phyloP scores from a whole-genome alignment of 2,329 filamentous ascomycete genomes.

The Helotiales sp. region DNA sequence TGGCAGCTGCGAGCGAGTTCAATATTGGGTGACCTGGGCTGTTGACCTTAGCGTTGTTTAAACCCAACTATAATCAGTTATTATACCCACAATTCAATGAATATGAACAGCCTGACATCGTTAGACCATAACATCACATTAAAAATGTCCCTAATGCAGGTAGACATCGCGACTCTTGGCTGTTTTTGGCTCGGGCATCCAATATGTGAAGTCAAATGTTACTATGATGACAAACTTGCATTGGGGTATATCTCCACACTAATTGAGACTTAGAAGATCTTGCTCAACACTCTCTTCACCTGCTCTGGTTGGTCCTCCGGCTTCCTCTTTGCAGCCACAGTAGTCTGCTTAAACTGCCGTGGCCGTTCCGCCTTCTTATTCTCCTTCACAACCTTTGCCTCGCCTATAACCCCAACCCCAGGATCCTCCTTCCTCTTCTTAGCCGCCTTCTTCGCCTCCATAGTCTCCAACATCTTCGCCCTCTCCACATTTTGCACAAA shows the following conservation, averaged over 20 bases:
- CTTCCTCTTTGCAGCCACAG: constrained; percentile 52
- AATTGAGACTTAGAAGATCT: constrained; percentile 54
- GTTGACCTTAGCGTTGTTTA: not conserved
- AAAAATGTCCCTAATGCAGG: no score
- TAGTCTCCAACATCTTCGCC: constrained; percentile 76
- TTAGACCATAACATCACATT: no score
- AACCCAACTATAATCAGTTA: no score
- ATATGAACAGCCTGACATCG: no score
- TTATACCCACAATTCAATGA: no score
- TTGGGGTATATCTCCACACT: not conserved
- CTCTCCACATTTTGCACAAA: constrained; percentile 79
- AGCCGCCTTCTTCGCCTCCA: constrained; percentile 59
- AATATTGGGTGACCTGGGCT: constrained; percentile 56
- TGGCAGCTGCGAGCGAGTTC: constrained; percentile 62
- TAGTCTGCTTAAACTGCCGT: constrained; percentile 67
- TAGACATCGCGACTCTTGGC: no score
- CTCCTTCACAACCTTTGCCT: constrained; percentile 24
- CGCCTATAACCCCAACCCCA: constrained; percentile 25
- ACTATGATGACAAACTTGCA: not conserved
- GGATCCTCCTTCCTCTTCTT: constrained; percentile 42
- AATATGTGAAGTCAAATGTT: no score
- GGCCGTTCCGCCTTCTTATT: constrained; percentile 38
- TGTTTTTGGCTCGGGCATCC: no score
- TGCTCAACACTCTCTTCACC: constrained; percentile 61
- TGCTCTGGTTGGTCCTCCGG: constrained; percentile 52